phyloP scores from a whole-genome alignment of 352 stramenopile genomes.

The Phytophthora cactorum region DNA sequence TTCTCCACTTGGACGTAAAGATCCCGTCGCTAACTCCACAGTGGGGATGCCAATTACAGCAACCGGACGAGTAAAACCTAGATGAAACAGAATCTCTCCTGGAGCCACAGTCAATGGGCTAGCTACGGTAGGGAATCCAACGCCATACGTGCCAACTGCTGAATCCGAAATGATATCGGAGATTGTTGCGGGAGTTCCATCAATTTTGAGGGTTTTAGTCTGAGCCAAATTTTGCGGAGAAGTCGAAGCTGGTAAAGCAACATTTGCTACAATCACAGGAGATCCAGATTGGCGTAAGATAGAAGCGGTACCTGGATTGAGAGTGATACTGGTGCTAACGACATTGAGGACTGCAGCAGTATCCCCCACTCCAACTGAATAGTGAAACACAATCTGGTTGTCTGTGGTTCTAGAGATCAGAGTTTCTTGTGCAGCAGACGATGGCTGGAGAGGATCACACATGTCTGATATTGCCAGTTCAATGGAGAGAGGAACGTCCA shows the following conservation, averaged over 20 bases:
- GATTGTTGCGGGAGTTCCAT: slow-evolving; percentile 51
- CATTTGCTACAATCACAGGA: slow-evolving; percentile 40
- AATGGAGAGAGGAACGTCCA: slow-evolving; percentile 52
- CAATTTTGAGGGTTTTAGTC: slow-evolving; percentile 49
- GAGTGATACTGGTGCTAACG: slow-evolving; percentile 27
- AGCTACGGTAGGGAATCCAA: slow-evolving; percentile 56
- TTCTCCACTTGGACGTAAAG: slow-evolving; percentile 47
- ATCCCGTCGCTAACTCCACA: slow-evolving; percentile 67
- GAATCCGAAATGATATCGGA: slow-evolving; percentile 56
- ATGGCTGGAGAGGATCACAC: slow-evolving; percentile 58
- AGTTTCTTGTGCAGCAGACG: slow-evolving; percentile 37
- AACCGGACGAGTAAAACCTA: slow-evolving; percentile 68
- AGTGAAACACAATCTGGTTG: slow-evolving; percentile 64
- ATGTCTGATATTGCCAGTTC: slow-evolving; percentile 51
- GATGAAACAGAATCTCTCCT: slow-evolving; percentile 72
- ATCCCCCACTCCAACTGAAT: slow-evolving; percentile 47
- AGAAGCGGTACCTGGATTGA: slow-evolving; percentile 24
- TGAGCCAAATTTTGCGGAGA: slow-evolving; percentile 31
- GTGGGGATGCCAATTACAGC: slow-evolving; percentile 50
- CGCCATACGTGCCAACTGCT: slow-evolving; percentile 58
- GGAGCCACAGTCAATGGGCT: slow-evolving; percentile 59
- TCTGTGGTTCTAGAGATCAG: slow-evolving; percentile 50
- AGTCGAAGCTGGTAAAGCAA: slow-evolving; percentile 38
- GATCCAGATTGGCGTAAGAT: slow-evolving; percentile 44
- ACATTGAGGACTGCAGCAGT: slow-evolving; percentile 37